Base-by-base conservation (phyloP, 805 yeast genomes). In the Lachancea fermentati region DNA sequence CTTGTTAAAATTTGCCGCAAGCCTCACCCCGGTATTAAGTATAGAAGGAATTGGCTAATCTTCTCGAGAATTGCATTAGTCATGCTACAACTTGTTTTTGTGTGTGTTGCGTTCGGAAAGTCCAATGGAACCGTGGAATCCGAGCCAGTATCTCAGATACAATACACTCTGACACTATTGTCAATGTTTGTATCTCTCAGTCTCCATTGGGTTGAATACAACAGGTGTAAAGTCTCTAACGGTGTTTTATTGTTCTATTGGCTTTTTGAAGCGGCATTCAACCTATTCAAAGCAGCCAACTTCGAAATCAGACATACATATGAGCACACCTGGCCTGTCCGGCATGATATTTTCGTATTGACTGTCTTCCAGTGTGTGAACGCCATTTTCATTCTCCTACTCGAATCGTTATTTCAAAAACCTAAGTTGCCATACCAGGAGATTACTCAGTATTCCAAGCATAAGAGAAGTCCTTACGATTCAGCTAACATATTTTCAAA, bases 161-260 rank as follows among this genome's bases (percentile, higher is more conserved):
- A 49, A 37, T 46, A 47, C 34, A 46, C 55, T 19, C 53, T 65
- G 31, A 53, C 63, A 48, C 45, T 60, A 24, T 42, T 69, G 32
- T 67, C 72, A 15, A 57, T 76, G 4, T 50, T 71, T 2, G 73
- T 83, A 4, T 83, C 78, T 0, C 57, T 74, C 13, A 62, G 66
- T 3, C 61, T 87, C 26, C 82, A 86, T 43, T 83, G 78, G 61
- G 57, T 83, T 43, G 97, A 91, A 58, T 81, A 78, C 53, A 75
- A 72, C 60, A 78, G 84, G 57, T 57, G 79, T 8, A 70, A 65
- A 32, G 74, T 85, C 16, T 78, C 96, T 1, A 76, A 73, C 49
- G 81, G 91, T 2, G 68, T 76, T 0, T 63, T 88, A 34, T 71
- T 91, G 30, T 69, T 81, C 47, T 91, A 76, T 62, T 91, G 96